These are phyloP conservation scores for Leishmania tarentolae DNA, from an alignment of 208 protist genomes.

Conservation along the genomic window DNA sequence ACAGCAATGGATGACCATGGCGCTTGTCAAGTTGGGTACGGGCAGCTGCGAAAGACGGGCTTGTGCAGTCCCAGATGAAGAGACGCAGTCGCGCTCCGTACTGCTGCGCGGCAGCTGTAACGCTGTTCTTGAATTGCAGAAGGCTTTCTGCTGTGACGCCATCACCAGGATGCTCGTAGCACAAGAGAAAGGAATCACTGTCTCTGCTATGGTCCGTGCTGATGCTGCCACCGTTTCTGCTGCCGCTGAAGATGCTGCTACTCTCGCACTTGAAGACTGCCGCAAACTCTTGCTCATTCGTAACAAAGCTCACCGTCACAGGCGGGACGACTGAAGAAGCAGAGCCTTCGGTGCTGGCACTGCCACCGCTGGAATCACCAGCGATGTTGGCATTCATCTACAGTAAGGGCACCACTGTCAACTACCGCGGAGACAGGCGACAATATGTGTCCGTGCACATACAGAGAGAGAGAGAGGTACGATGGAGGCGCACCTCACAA, in stretches of 20 bases:
- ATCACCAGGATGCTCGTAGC: conserved; percentile 66
- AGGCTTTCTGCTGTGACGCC: conserved; percentile 42
- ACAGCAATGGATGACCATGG: conserved; percentile 50
- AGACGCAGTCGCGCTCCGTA: conserved; percentile 34
- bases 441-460: background rate
- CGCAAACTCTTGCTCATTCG: conserved; percentile 59
- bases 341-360: background rate
- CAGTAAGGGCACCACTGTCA: background rate
- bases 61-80: conserved; percentile 77
- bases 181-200: conserved; percentile 60
- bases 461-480: background rate
- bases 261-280: conserved; percentile 35
- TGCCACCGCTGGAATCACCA: background rate
- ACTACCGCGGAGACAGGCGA: background rate
- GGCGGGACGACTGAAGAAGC: background rate
- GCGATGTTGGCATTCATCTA: background rate
- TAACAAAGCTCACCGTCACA: conserved; percentile 37
- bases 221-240: background rate
- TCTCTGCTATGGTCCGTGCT: background rate
- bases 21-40: conserved; percentile 66
- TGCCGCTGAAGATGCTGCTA: no score
- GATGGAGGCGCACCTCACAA: background rate
- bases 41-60: conserved; percentile 46
- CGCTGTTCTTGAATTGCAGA: conserved; percentile 31
- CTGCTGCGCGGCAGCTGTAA: conserved; percentile 26